These are phyloP conservation scores for Beta corolliflora DNA, from an alignment of 179 eudicot genomes.

Conservation along the genomic window DNA sequence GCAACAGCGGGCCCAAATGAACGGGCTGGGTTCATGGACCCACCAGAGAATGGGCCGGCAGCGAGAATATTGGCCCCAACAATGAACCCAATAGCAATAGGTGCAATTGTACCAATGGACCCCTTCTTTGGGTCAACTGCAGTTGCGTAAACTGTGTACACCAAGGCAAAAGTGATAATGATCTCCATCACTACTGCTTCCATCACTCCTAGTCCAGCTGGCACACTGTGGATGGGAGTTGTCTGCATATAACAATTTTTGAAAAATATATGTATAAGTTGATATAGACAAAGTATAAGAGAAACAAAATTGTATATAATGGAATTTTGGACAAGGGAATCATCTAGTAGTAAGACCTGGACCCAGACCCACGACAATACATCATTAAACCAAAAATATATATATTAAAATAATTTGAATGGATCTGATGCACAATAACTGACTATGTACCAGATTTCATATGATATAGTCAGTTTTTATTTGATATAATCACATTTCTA, in stretches of 20 bases:
- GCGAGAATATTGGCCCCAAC: constrained; percentile 84
- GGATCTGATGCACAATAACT: no score
- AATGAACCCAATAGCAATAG: constrained; percentile 74
- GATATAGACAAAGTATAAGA: neutral
- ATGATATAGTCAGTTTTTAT: no score
- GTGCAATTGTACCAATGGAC: constrained; percentile 61
- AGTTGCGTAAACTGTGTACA: constrained; percentile 80
- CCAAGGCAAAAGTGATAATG: constrained; percentile 65
- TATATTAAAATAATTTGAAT: no score
- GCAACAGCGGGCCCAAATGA: constrained; percentile 78
- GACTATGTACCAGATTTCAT: no score
- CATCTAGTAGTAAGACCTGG: no score
- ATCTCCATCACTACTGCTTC: constrained; percentile 74
- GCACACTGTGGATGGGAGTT: constrained; percentile 54
- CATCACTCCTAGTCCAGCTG: constrained; percentile 51
- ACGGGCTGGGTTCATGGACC: constrained; percentile 85
- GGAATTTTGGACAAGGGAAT: no score
- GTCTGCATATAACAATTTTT: constrained; percentile 34
- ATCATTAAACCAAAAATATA: no score
- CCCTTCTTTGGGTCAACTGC: constrained; percentile 90
- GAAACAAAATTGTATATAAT: no score
- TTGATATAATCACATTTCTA: no score
- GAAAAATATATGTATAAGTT: neutral
- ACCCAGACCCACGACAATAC: no score
- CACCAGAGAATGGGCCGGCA: constrained; percentile 79